Base-by-base conservation (phyloP, 441 rosid species). In the Dalechampia spathulata region DNA sequence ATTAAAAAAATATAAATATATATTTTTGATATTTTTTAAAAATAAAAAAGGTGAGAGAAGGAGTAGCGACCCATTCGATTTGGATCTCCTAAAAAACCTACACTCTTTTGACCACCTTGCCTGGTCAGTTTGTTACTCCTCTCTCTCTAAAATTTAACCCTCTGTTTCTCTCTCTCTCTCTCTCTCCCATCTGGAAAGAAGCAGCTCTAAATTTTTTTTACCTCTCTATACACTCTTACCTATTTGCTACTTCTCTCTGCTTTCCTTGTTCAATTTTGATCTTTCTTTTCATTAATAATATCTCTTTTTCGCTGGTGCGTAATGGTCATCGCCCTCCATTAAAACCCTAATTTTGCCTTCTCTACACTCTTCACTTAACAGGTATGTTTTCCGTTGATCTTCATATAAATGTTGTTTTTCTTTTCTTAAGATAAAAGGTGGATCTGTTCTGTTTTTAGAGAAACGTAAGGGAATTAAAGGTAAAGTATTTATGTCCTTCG, bases 401-500 rank as follows among this genome's bases (percentile, higher is more conserved):
- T 2, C 19, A 34, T 25, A 1, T 46, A 7, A 8, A 22, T 50
- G 15, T 38, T 34, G n/a, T 50, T 45, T 14, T 48, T 2, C 3
- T 52, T 39, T 57, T 55, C 43, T 39, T 36, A 4, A 6, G 2
- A 4, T 36, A 5, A 36, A 6, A 53, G 49, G 26, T 41, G 57
- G 67, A 54, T 71, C 52, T 43, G 38, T 20, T 46, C 13, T 36
- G 8, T 61, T 47, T 49, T 9, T 4, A 59, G 82, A 60, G 68
- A 60, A 62, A 68, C 64, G 52, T 64, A 61, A 63, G n/a, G n/a
- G n/a, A 56, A 19, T 20, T 7, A 47, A 25, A 44, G 32, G 20
- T 27, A 66, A 30, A 61, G 82, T 63, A 82, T 78, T 53, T 83
- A 94, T 94, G 99, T 90, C 99, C 86, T 78, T 77, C 94, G 86